Percentiles rank a stretch among this genome's conserved stretches.
Evolutionary conservation across 2,329 filamentous ascomycete genomes (phyloP).

Genomic region (Penicillium sp.): DNA sequence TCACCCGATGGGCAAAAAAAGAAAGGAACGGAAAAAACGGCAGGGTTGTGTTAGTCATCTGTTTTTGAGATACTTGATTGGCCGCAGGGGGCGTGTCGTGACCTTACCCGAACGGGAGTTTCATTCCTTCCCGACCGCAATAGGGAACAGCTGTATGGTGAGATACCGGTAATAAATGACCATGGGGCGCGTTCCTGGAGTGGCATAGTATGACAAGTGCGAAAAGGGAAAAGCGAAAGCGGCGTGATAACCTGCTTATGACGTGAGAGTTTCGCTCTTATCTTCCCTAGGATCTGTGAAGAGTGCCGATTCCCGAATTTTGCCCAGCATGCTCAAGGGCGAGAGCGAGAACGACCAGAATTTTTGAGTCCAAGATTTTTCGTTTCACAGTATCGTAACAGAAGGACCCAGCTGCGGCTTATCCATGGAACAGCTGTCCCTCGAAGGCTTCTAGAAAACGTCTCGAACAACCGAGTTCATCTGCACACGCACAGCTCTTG

Average conservation of each 20-base stretch:
- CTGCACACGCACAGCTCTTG: slow-evolving; percentile 14
- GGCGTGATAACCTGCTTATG: slow-evolving; percentile 22
- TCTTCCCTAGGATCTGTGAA: slow-evolving; percentile 1
- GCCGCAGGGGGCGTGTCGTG: neutral
- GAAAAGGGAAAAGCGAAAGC: slow-evolving; percentile 12
- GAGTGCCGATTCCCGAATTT: slow-evolving; percentile 13
- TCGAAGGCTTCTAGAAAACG: slow-evolving; percentile 35
- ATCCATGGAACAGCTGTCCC: slow-evolving; percentile 16
- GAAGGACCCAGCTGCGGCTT: slow-evolving; percentile 13
- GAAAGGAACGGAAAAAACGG: slow-evolving; percentile 13
- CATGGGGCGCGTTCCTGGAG: neutral
- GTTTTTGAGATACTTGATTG: slow-evolving; percentile 12
- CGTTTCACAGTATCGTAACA: neutral
- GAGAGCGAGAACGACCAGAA: neutral
- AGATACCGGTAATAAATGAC: neutral
- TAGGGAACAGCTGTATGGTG: neutral
- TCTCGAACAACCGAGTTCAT: slow-evolving; percentile 29
- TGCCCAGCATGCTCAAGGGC: neutral
- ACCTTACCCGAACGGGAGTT: slow-evolving; percentile 18
- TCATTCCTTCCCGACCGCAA: slow-evolving; percentile 14
- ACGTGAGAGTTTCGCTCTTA: slow-evolving; percentile 23
- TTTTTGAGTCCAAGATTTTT: neutral
- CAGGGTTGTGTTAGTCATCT: slow-evolving; percentile 15
- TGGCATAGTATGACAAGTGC: neutral
- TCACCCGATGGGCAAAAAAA: slow-evolving; percentile 5